Conservation (phyloP, 495 filamentous ascomycete species). For the Xylaria cubensis region DNA sequence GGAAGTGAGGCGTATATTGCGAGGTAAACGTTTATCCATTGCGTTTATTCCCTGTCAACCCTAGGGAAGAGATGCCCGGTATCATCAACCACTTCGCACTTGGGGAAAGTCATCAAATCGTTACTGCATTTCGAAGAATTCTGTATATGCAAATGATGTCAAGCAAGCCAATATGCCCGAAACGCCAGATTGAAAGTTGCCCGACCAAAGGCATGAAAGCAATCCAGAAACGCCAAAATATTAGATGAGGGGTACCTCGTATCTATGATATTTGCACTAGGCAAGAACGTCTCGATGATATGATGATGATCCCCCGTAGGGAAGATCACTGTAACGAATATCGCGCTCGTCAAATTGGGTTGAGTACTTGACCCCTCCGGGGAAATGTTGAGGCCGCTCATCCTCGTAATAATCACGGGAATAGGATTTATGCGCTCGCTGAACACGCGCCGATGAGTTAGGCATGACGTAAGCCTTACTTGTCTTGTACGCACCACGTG, state of each 20-base stretch:
- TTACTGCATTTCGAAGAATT: conserved; percentile 44
- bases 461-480: conserved; percentile 30
- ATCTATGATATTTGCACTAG: conserved; percentile 9
- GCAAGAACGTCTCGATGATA: conserved; percentile 15
- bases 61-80: neutral
- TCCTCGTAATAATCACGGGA: conserved; percentile 32
- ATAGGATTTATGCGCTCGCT: conserved; percentile 28
- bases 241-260: conserved; percentile 21
- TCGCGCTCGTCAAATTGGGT: conserved; percentile 29
- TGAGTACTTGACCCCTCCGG: conserved; percentile 32
- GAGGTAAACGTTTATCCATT: neutral
- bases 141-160: conserved; percentile 27
- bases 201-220: conserved; percentile 6
- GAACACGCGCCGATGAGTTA: conserved; percentile 33
- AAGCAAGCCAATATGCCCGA: conserved; percentile 24
- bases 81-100: conserved; percentile 19
- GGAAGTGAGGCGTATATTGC: conserved; percentile 3
- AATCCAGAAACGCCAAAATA: conserved; percentile 25
- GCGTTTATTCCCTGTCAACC: neutral
- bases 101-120: conserved; percentile 38
- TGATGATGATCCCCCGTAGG: conserved; percentile 25
- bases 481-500: conserved; percentile 29
- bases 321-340: conserved; percentile 29
- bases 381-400: conserved; percentile 26
- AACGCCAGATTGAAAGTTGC: conserved; percentile 34